Conservation (phyloP, 2,329 filamentous ascomycete species). For the Thielaviopsis punctulata region DNA sequence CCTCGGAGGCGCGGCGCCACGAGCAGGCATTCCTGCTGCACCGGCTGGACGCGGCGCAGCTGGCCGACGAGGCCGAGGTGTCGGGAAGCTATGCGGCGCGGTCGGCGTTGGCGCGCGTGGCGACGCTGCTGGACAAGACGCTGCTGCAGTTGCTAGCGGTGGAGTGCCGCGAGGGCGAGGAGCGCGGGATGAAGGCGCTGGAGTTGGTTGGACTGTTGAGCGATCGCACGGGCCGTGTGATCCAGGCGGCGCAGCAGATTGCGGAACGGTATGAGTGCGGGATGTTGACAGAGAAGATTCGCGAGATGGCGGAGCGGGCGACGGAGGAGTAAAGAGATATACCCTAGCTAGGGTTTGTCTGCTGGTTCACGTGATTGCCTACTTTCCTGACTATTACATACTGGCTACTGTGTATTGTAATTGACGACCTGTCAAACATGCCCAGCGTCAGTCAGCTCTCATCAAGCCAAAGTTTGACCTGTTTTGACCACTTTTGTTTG, state of each 20-base stretch:
- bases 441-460: too few relatives aligned
- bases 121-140: constrained; percentile 78
- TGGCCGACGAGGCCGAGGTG: constrained; percentile 55
- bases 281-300: constrained; percentile 79
- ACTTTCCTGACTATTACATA: too few relatives aligned
- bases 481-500: too few relatives aligned
- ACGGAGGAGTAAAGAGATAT: constrained; percentile 1
- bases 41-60: constrained; percentile 53
- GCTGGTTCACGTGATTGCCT: too few relatives aligned
- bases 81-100: constrained; percentile 48
- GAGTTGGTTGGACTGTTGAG: constrained; percentile 78
- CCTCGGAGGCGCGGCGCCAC: constrained; percentile 40
- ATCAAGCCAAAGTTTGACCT: too few relatives aligned
- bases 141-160: constrained; percentile 74
- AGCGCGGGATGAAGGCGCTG: constrained; percentile 82
- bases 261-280: constrained; percentile 68
- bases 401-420: too few relatives aligned
- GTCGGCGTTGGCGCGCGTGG: constrained; percentile 47
- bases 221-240: constrained; percentile 72
- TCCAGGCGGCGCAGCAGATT: constrained; percentile 80
- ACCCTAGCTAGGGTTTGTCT: too few relatives aligned
- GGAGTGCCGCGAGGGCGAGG: constrained; percentile 85
- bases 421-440: too few relatives aligned
- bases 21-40: constrained; percentile 71
- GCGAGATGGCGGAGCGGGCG: constrained; percentile 22